Percentiles rank a stretch among this genome's conserved stretches.
These are phyloP conservation scores for Platanus orientalis DNA, from an alignment of 164 flowering plant genomes.

Conservation along the genomic window DNA sequence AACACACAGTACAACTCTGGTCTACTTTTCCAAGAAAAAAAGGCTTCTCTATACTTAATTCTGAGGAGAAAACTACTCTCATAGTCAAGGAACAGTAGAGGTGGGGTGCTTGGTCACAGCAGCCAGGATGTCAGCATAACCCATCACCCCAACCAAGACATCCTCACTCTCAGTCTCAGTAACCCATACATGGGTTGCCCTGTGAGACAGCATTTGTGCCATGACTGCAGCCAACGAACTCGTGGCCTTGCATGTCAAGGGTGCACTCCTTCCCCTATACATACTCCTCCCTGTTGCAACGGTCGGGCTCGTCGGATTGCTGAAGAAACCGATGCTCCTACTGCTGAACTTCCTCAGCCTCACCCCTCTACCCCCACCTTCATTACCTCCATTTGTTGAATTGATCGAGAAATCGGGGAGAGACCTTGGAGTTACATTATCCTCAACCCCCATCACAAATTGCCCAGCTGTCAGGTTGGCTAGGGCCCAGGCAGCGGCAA, in stretches of 20 bases:
- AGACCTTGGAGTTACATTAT: conserved; percentile 32
- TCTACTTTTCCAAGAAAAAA: too few species aligned
- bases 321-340: conserved; percentile 74
- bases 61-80: too few species aligned
- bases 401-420: conserved; percentile 32
- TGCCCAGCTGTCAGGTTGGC: conserved; percentile 91
- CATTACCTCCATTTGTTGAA: conserved; percentile 22
- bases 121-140: conserved; percentile 69
- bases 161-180: conserved; percentile 74
- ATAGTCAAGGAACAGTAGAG: conserved; percentile 4
- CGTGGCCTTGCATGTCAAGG: conserved; percentile 72
- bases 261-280: conserved; percentile 88
- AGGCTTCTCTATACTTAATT: too few species aligned
- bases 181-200: conserved; percentile 96
- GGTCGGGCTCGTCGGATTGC: conserved; percentile 37
- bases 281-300: conserved; percentile 56
- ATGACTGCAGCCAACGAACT: conserved; percentile 94
- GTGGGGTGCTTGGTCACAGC: conserved; percentile 63
- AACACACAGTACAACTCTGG: too few species aligned
- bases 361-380: conserved; percentile 21
- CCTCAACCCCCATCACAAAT: conserved; percentile 96
- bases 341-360: conserved; percentile 61
- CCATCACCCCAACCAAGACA: conserved; percentile 72
- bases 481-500: conserved; percentile 94
- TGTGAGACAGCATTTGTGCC: conserved; percentile 97